Evolutionary conservation across 169 alveolate species (phyloP).

Genomic region (Toxoplasma gondii): DNA sequence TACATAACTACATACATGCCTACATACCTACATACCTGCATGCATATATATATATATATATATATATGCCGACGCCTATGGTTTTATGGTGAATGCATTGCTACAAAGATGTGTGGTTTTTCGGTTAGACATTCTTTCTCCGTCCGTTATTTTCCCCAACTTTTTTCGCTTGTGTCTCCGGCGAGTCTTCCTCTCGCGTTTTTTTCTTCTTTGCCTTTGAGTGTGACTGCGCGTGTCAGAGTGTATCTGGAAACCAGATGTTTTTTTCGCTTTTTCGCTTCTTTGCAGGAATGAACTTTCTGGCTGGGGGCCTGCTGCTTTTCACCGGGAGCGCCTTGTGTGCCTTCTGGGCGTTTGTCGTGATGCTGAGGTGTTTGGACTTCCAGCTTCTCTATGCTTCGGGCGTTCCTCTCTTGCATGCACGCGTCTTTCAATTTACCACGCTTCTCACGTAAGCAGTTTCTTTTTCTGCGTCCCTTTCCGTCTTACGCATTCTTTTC

Average conservation of each 20-base stretch:
- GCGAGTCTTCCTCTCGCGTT: neutral
- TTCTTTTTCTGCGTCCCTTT: neutral
- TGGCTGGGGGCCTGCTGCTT: slow-evolving; percentile 48
- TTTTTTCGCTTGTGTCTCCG: neutral
- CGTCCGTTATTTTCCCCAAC: neutral
- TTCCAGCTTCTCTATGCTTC: slow-evolving; percentile 14
- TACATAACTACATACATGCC: neutral
- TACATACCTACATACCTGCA: neutral
- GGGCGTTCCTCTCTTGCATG: slow-evolving; percentile 32
- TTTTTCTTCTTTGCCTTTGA: neutral
- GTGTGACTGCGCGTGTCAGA: no score
- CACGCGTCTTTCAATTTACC: slow-evolving; percentile 36
- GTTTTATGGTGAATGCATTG: neutral
- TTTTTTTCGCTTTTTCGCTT: neutral
- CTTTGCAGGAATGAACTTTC: slow-evolving; percentile 44
- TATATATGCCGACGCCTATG: neutral
- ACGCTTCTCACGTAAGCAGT: neutral
- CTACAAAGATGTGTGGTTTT: neutral
- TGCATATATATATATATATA: neutral
- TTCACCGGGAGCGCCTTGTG: neutral
- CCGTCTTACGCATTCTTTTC: neutral
- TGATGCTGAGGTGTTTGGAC: slow-evolving; percentile 27
- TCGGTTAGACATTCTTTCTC: neutral
- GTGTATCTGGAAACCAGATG: neutral
- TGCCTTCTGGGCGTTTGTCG: slow-evolving; percentile 43